Percentiles rank a stretch among this genome's conserved stretches.
Evolutionary conservation across 2,329 filamentous ascomycete genomes (phyloP).

Genomic region (Thermoascus crustaceus): DNA sequence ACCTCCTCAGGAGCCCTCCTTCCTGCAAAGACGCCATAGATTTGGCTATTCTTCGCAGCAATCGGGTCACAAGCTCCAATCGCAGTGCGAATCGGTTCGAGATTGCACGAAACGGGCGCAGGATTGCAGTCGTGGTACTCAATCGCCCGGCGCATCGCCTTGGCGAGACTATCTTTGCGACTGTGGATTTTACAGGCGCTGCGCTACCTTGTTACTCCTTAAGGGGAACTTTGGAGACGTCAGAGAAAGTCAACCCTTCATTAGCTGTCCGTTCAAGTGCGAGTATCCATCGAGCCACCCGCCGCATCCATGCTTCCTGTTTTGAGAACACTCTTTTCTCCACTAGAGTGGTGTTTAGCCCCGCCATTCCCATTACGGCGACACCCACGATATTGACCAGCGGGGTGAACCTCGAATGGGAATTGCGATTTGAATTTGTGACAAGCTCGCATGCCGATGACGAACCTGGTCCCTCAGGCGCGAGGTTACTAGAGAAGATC

Average conservation of each 20-base stretch:
- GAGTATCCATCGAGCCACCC: constrained; percentile 78
- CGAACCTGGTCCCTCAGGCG: constrained; percentile 28
- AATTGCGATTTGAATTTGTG: constrained; percentile 84
- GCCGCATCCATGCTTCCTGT: constrained; percentile 67
- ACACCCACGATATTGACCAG: constrained; percentile 91
- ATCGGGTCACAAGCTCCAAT: constrained; percentile 57
- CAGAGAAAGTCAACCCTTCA: constrained; percentile 70
- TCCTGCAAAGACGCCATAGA: constrained; percentile 81
- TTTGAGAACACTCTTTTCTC: constrained; percentile 80
- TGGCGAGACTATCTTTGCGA: constrained; percentile 76
- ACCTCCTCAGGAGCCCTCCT: constrained; percentile 42
- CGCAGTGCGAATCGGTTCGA: constrained; percentile 90
- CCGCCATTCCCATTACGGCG: constrained; percentile 71
- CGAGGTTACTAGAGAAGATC: constrained; percentile 66
- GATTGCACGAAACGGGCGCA: constrained; percentile 82
- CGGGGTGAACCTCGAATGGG: constrained; percentile 81
- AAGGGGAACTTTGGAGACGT: constrained; percentile 74
- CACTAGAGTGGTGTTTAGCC: constrained; percentile 67
- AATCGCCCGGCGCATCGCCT: constrained; percentile 81
- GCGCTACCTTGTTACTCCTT: constrained; percentile 80
- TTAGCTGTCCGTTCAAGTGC: constrained; percentile 78
- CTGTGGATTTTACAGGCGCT: constrained; percentile 71
- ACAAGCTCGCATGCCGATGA: constrained; percentile 46
- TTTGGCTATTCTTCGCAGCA: constrained; percentile 77
- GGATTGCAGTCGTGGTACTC: constrained; percentile 84